Percentiles rank a stretch among this genome's conserved stretches.
These are phyloP conservation scores for Ophidiomyces ophidiicola DNA, from an alignment of 2,329 filamentous ascomycete genomes.

Conservation along the genomic window DNA sequence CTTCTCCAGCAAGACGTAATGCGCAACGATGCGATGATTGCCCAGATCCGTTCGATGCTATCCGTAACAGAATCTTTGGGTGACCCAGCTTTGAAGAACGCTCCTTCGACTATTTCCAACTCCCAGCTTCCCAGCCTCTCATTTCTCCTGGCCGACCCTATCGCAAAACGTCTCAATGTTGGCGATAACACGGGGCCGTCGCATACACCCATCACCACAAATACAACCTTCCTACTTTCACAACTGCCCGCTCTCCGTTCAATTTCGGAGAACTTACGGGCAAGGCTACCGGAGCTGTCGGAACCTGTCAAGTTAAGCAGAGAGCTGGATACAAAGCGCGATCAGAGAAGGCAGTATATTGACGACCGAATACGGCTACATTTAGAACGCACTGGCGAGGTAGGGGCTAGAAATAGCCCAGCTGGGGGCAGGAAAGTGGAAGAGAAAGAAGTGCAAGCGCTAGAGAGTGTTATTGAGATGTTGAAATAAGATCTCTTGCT, in stretches of 20 bases:
- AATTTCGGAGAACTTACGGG: slow-evolving; percentile 55
- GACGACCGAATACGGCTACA: slow-evolving; percentile 67
- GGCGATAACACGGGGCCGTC: slow-evolving; percentile 27
- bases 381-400: slow-evolving; percentile 47
- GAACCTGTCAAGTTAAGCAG: slow-evolving; percentile 24
- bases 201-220: slow-evolving; percentile 34
- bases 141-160: slow-evolving; percentile 43
- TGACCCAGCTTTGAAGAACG: slow-evolving; percentile 12
- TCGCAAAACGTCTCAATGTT: slow-evolving; percentile 38
- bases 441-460: slow-evolving; percentile 29
- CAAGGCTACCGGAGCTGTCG: slow-evolving; percentile 44
- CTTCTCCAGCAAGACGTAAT: slow-evolving; percentile 57
- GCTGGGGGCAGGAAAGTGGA: slow-evolving; percentile 31
- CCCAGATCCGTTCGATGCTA: slow-evolving; percentile 49
- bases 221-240: slow-evolving; percentile 58
- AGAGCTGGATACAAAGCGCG: slow-evolving; percentile 45
- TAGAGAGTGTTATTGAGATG: slow-evolving; percentile 22
- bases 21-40: slow-evolving; percentile 59
- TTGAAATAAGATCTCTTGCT: slow-evolving; percentile 10
- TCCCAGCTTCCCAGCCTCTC: slow-evolving; percentile 35
- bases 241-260: slow-evolving; percentile 69
- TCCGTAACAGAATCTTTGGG: slow-evolving; percentile 22
- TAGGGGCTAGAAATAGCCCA: slow-evolving; percentile 25
- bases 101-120: slow-evolving; percentile 17
- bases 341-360: slow-evolving; percentile 68